These are phyloP conservation scores for Pulveroboletus sp. DNA, from an alignment of 768 basidiomycete species.

Conservation along the genomic window DNA sequence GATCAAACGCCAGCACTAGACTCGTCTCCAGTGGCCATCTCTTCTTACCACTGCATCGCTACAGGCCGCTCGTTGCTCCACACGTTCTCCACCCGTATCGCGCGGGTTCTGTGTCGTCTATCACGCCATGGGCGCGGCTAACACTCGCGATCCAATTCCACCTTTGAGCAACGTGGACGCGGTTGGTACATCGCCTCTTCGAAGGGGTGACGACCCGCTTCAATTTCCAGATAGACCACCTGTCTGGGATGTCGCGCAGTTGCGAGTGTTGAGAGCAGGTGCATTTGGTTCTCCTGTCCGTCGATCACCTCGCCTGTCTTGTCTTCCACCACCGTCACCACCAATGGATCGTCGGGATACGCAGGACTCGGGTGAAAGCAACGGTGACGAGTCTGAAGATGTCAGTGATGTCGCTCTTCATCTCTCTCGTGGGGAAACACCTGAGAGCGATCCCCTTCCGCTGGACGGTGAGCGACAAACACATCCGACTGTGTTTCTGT, in stretches of 20 bases:
- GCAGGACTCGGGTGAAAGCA: conserved; percentile 20
- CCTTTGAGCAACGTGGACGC: conserved; percentile 36
- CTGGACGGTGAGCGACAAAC: conserved; percentile 40
- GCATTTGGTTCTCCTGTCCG: conserved; percentile 34
- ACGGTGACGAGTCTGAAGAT: conserved; percentile 32
- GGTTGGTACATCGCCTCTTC: conserved; percentile 40
- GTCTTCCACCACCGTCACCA: conserved; percentile 29
- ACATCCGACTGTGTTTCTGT: conserved; percentile 2
- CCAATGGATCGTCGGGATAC: conserved; percentile 14
- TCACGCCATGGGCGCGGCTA: conserved; percentile 17
- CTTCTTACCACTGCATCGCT: not conserved
- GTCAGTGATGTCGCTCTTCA: conserved; percentile 20
- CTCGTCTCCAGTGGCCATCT: not conserved
- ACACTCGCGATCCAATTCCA: conserved; percentile 25
- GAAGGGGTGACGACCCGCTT: conserved; percentile 47
- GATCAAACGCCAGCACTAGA: conserved; percentile 12
- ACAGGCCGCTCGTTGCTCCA: not conserved
- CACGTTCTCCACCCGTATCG: not conserved
- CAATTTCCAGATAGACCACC: conserved; percentile 51
- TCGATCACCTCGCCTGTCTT: conserved; percentile 49
- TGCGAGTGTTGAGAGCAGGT: conserved; percentile 25
- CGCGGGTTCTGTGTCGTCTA: not conserved
- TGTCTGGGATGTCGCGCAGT: conserved; percentile 30
- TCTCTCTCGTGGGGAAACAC: conserved; percentile 42
- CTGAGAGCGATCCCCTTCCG: conserved; percentile 40